Conservation (phyloP, 1,284 basidiomycete genomes). For the Pyrrhoderma lamaoense region DNA sequence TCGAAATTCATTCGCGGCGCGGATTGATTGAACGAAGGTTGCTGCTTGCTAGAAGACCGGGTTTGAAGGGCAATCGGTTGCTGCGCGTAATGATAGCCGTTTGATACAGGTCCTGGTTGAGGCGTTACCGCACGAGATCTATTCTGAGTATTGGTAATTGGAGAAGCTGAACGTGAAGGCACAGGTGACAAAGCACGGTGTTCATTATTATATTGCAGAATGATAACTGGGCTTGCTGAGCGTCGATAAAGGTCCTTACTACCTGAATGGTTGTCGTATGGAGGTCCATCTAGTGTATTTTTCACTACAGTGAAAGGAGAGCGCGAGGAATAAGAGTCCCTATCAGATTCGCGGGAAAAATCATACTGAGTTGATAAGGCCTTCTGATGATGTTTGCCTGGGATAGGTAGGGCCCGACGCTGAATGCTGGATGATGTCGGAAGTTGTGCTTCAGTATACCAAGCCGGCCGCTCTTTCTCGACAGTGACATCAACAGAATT, state of each 20-base stretch:
- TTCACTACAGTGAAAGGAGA: conserved; percentile 34
- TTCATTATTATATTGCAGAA: conserved; percentile 18
- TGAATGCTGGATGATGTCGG: conserved; percentile 6
- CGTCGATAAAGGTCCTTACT: too few species aligned
- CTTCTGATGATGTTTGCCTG: conserved; percentile 12
- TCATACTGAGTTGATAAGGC: neutral
- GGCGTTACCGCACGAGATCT: conserved; percentile 6
- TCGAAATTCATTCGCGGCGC: conserved; percentile 29
- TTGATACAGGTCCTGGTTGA: neutral
- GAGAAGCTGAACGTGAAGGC: conserved; percentile 15
- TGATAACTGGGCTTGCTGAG: conserved; percentile 26
- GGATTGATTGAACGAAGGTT: neutral
- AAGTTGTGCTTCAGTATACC: conserved; percentile 26
- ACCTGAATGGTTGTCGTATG: conserved; percentile 28
- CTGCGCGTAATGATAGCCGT: conserved; percentile 7
- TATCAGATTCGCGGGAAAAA: neutral
- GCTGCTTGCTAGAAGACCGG: neutral
- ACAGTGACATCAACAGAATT: conserved; percentile 16
- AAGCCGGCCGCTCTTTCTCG: conserved; percentile 28
- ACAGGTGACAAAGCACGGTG: conserved; percentile 14
- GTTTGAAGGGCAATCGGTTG: conserved; percentile 5
- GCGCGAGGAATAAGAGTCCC: conserved; percentile 25
- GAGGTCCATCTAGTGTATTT: conserved; percentile 34
- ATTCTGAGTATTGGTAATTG: neutral
- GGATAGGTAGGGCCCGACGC: conserved; percentile 17